Evolutionary conservation across 768 basidiomycete species (phyloP).

Genomic region (Lactifluus hygrophoroides): DNA sequence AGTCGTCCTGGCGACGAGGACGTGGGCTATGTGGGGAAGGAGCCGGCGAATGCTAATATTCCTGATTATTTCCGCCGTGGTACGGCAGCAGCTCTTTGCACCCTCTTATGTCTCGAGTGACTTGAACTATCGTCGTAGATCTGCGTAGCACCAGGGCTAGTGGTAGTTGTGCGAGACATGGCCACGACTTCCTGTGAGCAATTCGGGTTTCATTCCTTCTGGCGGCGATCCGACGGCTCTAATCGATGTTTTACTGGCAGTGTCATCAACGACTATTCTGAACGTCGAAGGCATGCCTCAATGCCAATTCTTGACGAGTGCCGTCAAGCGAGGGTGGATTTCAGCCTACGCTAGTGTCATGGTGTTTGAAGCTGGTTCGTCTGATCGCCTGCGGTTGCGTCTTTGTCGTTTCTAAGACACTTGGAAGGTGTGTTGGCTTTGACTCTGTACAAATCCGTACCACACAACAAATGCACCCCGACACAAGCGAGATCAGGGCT

Average conservation of each 20-base stretch:
- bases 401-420: background rate
- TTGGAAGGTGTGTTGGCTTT: constrained; percentile 1
- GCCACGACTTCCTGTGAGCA: background rate
- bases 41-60: constrained; percentile 12
- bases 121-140: no score
- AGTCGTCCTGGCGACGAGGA: constrained; percentile 25
- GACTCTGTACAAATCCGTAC: constrained; percentile 9
- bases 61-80: background rate
- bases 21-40: constrained; percentile 27
- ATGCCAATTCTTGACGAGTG: background rate
- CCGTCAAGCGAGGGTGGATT: background rate
- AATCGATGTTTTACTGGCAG: background rate
- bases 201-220: background rate
- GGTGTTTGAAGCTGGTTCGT: constrained; percentile 13
- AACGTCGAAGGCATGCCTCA: background rate
- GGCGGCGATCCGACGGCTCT: background rate
- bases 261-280: background rate
- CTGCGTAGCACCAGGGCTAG: background rate
- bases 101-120: background rate
- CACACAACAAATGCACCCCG: background rate
- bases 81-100: background rate
- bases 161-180: background rate
- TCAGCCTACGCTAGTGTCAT: background rate
- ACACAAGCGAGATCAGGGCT: background rate
- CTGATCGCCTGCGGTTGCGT: background rate